phyloP scores from a whole-genome alignment of 345 rosid species.

The Chamaenerion angustifolium region DNA sequence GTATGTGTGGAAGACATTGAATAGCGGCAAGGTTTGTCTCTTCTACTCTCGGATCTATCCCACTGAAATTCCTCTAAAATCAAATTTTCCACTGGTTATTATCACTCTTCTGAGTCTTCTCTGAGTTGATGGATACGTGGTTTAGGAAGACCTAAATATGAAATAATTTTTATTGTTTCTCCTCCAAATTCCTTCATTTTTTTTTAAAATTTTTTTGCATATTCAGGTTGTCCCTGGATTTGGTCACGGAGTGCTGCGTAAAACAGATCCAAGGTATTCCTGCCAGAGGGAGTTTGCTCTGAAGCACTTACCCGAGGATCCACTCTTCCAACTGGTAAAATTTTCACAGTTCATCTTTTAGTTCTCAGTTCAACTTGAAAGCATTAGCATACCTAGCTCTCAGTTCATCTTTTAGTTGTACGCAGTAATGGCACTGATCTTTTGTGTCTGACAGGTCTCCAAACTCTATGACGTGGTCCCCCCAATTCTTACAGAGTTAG shows the following conservation, averaged over 20 bases:
- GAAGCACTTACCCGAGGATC: slow-evolving; percentile 94
- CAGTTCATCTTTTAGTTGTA: too few species aligned
- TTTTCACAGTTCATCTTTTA: slow-evolving; percentile 1
- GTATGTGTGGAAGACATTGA: slow-evolving; percentile 88
- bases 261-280: slow-evolving; percentile 88
- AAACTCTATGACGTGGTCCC: slow-evolving; percentile 97
- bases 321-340: slow-evolving; percentile 85
- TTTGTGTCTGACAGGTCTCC: slow-evolving; percentile 43
- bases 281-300: slow-evolving; percentile 98
- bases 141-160: too few species aligned
- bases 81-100: too few species aligned
- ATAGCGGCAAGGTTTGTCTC: slow-evolving; percentile 71
- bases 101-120: too few species aligned
- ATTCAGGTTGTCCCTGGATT: slow-evolving; percentile 92
- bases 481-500: slow-evolving; percentile 76
- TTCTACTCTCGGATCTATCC: too few species aligned
- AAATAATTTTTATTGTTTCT: neutral
- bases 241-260: slow-evolving; percentile 94
- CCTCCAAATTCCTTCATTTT: too few species aligned
- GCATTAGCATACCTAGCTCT: too few species aligned
- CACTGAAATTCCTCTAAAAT: too few species aligned
- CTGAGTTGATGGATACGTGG: too few species aligned
- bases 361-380: too few species aligned
- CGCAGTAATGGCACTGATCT: too few species aligned
- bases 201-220: slow-evolving; percentile 8